Evolutionary conservation across 2,329 filamentous ascomycete species (phyloP).

Genomic region (Apiospora kogelbergensis): DNA sequence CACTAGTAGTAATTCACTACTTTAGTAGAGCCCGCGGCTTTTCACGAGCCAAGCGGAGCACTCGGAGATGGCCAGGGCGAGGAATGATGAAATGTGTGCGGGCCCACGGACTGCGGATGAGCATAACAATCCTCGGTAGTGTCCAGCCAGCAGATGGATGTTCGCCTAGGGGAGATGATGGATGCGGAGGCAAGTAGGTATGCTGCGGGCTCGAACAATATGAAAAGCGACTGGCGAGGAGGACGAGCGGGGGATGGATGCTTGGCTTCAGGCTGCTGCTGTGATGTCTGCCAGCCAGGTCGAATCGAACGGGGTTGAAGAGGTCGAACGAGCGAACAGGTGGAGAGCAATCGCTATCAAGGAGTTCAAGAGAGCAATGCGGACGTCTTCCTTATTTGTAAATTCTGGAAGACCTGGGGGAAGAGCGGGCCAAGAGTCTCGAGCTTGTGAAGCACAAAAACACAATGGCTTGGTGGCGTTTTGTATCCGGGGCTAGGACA

Average conservation of each 20-base stretch:
- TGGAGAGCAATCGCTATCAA: background rate
- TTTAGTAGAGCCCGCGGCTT: background rate
- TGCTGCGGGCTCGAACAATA: background rate
- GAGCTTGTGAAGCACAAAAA: slow-evolving; percentile 2
- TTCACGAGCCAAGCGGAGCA: background rate
- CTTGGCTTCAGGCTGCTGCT: background rate
- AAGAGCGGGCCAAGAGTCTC: background rate
- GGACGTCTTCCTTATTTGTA: background rate
- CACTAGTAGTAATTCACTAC: background rate
- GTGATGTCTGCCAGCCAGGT: background rate
- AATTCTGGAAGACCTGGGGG: background rate
- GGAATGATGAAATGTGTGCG: background rate
- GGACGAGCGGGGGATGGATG: background rate
- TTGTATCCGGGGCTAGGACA: background rate
- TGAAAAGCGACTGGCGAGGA: background rate
- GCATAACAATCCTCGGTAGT: background rate
- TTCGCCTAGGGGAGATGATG: background rate
- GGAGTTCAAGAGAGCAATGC: background rate
- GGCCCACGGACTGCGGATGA: background rate
- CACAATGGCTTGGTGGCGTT: slow-evolving; percentile 6
- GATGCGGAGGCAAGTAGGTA: background rate
- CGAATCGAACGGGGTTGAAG: background rate
- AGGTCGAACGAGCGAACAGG: background rate
- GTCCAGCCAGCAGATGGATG: background rate
- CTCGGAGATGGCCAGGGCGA: background rate